Evolutionary conservation across 1,284 basidiomycete genomes (phyloP).

Genomic region (Thecaphora thlaspeos): DNA sequence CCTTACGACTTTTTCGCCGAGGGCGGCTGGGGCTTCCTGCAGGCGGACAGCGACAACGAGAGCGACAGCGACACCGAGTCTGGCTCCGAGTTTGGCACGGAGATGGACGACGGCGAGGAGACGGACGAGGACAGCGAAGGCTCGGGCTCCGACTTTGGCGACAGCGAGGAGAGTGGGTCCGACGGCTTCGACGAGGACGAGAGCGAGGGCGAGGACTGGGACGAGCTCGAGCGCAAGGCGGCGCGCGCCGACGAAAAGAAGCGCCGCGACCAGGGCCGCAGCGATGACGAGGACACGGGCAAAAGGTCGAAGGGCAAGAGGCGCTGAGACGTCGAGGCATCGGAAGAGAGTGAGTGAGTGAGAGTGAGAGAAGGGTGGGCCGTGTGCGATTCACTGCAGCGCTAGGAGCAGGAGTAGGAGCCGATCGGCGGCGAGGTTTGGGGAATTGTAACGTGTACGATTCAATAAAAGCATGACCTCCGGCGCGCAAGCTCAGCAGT

Average conservation of each 20-base stretch:
- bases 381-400: too few relatives aligned
- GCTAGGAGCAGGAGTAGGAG: too few relatives aligned
- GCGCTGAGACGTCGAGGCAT: too few relatives aligned
- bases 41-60: constrained; percentile 34
- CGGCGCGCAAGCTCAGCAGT: too few relatives aligned
- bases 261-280: constrained; percentile 38
- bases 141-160: constrained; percentile 54
- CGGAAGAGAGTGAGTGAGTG: too few relatives aligned
- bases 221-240: constrained; percentile 80
- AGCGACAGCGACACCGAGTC: constrained; percentile 42
- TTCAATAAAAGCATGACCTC: too few relatives aligned
- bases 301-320: constrained; percentile 30
- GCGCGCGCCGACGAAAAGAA: constrained; percentile 50
- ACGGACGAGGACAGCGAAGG: constrained; percentile 50
- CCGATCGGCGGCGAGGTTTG: too few relatives aligned
- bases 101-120: constrained; percentile 53
- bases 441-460: too few relatives aligned
- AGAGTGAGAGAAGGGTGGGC: too few relatives aligned
- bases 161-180: constrained; percentile 60
- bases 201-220: constrained; percentile 77
- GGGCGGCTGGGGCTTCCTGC: constrained; percentile 90
- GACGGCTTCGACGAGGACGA: constrained; percentile 69
- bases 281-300: constrained; percentile 33
- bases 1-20: constrained; percentile 94
- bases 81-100: constrained; percentile 54